phyloP scores from a whole-genome alignment of 805 yeast species.

The Starmerella sp. region DNA sequence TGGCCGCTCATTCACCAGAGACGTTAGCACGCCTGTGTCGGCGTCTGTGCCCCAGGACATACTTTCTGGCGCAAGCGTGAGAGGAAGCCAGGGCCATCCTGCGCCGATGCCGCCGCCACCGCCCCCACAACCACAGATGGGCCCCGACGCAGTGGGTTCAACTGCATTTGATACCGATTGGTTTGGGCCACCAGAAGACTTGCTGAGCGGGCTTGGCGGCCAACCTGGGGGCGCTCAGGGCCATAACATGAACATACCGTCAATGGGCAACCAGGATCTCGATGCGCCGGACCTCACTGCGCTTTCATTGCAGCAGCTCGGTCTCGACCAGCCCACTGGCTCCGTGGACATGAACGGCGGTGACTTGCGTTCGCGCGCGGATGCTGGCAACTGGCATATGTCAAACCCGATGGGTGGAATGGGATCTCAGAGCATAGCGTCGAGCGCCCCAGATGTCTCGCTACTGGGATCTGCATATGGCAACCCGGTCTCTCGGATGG shows the following conservation, averaged over 20 bases:
- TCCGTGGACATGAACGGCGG: not conserved
- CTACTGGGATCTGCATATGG: not conserved
- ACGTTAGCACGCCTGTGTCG: slow-evolving; percentile 1
- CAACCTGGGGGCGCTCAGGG: not conserved
- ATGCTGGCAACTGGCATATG: not conserved
- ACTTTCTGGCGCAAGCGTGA: not conserved
- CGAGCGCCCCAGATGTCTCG: not conserved
- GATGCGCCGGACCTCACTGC: slow-evolving; percentile 12
- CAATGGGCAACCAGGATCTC: not conserved
- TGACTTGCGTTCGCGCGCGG: not conserved
- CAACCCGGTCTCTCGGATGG: not conserved
- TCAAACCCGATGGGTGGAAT: not conserved
- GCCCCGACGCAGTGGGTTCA: not conserved
- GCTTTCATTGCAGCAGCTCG: slow-evolving; percentile 5
- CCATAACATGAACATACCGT: not conserved
- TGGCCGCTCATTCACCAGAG: slow-evolving; percentile 13
- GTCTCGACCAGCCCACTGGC: not conserved
- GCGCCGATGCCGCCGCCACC: not conserved
- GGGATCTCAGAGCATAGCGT: not conserved
- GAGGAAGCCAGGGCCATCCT: not conserved
- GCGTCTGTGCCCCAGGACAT: not conserved
- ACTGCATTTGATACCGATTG: not conserved
- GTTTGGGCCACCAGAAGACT: not conserved
- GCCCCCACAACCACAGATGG: not conserved
- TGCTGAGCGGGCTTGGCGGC: slow-evolving; percentile 3